Conservation (phyloP, 139 green algal genomes). For the Coelastrella sp. region DNA sequence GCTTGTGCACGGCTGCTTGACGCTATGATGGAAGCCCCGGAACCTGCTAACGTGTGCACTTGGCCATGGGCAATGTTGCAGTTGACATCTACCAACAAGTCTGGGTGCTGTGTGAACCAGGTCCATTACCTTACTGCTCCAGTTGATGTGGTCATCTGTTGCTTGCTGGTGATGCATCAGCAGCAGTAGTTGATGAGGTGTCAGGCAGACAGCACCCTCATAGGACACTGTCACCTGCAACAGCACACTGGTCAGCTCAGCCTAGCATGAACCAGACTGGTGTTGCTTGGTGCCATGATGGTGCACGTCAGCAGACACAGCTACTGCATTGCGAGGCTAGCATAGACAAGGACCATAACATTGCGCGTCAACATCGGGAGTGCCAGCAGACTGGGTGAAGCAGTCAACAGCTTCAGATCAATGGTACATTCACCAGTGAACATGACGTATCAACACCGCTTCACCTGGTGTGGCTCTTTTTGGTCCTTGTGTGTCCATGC, state of each 20-base stretch:
- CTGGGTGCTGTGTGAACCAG: background rate
- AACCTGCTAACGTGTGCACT: background rate
- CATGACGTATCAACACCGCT: background rate
- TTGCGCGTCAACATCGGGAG: background rate
- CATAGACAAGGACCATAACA: background rate
- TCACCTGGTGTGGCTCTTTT: constrained; percentile 26
- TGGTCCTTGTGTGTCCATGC: constrained; percentile 11
- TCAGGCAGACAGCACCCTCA: background rate
- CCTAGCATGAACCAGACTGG: background rate
- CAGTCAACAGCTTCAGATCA: background rate
- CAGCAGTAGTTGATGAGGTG: background rate
- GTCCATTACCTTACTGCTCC: constrained; percentile 40
- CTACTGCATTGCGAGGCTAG: background rate
- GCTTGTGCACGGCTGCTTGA: no score
- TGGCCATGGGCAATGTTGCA: background rate
- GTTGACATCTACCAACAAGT: background rate
- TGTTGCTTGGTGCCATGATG: background rate
- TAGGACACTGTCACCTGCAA: constrained; percentile 26
- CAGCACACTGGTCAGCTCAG: background rate
- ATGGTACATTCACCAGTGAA: background rate
- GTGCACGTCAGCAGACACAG: background rate
- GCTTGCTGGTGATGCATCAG: constrained; percentile 27
- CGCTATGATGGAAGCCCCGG: no score
- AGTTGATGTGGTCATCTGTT: constrained; percentile 26
- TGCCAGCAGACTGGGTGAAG: background rate